Conservation (phyloP, 345 rosid species). For the Geranium rotundifolium region DNA sequence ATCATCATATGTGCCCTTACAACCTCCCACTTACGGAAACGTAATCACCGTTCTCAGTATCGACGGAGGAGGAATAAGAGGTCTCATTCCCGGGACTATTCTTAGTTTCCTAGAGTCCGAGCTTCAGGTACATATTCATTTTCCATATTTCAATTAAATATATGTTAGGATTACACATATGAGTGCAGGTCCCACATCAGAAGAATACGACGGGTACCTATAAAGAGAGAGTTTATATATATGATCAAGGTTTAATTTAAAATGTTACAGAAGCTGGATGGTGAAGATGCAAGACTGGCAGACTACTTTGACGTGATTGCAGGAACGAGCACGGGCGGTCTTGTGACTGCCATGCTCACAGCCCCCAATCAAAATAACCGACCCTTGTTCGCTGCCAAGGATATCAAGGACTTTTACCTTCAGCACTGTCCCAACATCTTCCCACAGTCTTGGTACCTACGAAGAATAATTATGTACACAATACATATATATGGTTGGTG, state of each 20-base stretch:
- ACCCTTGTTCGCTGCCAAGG: conserved; percentile 29
- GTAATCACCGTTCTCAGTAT: background rate
- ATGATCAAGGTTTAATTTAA: too few relatives aligned
- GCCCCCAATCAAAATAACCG: conserved; percentile 18
- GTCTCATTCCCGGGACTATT: background rate
- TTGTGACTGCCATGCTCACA: conserved; percentile 25
- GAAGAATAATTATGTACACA: background rate
- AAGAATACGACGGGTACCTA: too few relatives aligned
- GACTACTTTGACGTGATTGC: conserved; percentile 32
- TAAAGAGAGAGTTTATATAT: too few relatives aligned
- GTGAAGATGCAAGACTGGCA: conserved; percentile 24
- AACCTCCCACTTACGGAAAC: background rate
- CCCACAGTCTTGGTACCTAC: conserved; percentile 13
- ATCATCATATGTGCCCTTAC: background rate
- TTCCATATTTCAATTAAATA: too few relatives aligned
- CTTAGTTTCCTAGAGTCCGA: background rate
- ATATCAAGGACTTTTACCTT: conserved; percentile 16
- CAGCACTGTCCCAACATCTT: conserved; percentile 19
- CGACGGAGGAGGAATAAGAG: background rate
- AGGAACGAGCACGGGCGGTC: conserved; percentile 33
- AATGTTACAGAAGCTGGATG: conserved; percentile 22
- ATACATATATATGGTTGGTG: background rate
- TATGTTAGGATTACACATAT: too few relatives aligned
- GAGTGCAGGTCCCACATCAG: too few relatives aligned
- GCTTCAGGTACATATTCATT: background rate